These are phyloP conservation scores for Hypholoma fasciculare DNA, from an alignment of 768 basidiomycete genomes.

Conservation along the genomic window DNA sequence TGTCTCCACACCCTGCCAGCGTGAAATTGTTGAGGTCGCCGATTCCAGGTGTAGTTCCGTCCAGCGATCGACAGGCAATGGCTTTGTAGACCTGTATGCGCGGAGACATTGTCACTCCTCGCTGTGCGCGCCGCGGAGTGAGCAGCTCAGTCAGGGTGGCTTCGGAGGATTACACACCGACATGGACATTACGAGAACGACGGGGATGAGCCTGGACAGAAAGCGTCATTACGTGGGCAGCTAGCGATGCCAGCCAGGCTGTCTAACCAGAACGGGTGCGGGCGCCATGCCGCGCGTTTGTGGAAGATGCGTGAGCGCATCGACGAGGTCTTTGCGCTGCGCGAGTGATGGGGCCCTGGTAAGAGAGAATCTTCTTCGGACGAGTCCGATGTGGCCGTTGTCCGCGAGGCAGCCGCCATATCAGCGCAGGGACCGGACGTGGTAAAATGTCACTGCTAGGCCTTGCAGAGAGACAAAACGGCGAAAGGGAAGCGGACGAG, in stretches of 20 bases:
- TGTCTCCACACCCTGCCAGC: conserved; percentile 32
- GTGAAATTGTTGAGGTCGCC: conserved; percentile 13
- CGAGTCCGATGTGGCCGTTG: conserved; percentile 4
- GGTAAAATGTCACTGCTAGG: conserved; percentile 2
- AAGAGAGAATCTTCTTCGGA: conserved; percentile 20
- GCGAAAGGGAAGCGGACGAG: neutral
- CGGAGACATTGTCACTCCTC: conserved; percentile 77
- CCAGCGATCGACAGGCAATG: conserved; percentile 64
- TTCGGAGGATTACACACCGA: conserved; percentile 45
- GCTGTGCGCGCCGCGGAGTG: conserved; percentile 36
- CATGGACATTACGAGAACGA: conserved; percentile 64
- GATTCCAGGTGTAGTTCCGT: conserved; percentile 21
- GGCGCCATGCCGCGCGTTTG: conserved; percentile 20
- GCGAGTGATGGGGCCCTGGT: conserved; percentile 1
- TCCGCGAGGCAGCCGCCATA: conserved; percentile 11
- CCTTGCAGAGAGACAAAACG: neutral
- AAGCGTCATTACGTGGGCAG: conserved; percentile 6
- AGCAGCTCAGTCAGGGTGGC: conserved; percentile 9
- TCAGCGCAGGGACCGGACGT: conserved; percentile 13
- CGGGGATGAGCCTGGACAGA: conserved; percentile 65
- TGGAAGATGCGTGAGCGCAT: conserved; percentile 1
- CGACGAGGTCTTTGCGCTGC: conserved; percentile 4
- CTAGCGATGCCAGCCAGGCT: conserved; percentile 9
- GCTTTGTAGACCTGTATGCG: conserved; percentile 80
- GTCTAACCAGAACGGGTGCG: conserved; percentile 45